Base-by-base conservation (phyloP, 306 rosid species). In the Cicer chorassanicum region DNA sequence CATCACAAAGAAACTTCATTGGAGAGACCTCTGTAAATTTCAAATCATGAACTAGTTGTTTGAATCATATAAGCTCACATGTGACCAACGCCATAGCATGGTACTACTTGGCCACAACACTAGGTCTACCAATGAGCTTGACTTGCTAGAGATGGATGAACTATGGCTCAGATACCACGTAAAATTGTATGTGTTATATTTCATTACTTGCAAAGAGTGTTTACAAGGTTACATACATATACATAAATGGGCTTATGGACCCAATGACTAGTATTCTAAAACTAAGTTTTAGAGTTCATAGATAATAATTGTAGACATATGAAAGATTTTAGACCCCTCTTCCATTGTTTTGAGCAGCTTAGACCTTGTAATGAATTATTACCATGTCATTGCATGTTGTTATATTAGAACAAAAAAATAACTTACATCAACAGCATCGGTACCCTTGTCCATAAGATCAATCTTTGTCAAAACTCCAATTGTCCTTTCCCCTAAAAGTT, bases 401-500 rank as follows among this genome's bases (percentile, higher is more conserved):
- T 34, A 7, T 44, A 76, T 54, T 50, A 75, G 21, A 24, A 54
- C 42, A n/a, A 46, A 45, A 42, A 60, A 51, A 5, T 62, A 53
- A 84, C 96, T 89, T 86, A 93, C 98, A 73, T 93, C 98, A 68
- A 88, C 98, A 48, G 97, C 98, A 86, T 93, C 97, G 0, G 98
- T 93, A 63, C 98, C 98, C 92, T 93, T 89, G 81, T 93, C 98
- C 98, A 93, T 93, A 15, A 91, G 97, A 85, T 93, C 98, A 82
- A 93, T 93, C 87, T 93, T 93, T 49, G 98, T 93, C 90, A 93
- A 86, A 76, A 93, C 97, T 76, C 98, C 98, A 48, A 93, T 55
- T 46, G 97, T 93, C 84, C 98, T 89, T 14, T 93, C 98, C 79
- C 98, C 96, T 93, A 84, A 43, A 79, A 79, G 80, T 67, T 72